Evolutionary conservation across 805 yeast genomes (phyloP), one percentile per base, ranked within the genome.

Genomic region (Kluyveromyces lactis): DNA sequence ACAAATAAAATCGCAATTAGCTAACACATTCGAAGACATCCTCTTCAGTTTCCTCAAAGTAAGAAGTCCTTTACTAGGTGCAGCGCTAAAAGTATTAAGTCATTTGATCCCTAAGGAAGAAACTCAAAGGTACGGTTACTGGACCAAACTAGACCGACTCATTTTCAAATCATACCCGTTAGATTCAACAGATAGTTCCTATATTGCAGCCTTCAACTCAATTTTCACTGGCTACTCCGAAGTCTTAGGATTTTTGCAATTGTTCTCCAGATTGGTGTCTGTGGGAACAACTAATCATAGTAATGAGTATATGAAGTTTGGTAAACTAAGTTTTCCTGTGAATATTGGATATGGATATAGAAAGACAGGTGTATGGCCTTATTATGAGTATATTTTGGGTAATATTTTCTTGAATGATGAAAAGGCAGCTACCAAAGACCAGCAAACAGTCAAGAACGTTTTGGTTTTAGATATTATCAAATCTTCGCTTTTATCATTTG

Each of bases 71-170:
- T 50, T 75, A 17, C 58, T 64, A 18, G 85, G 84, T 1, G 62
- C 81, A 2, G 65, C 73, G 3, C 62, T 89, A 26, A 66, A 69
- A 31, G 77, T 80, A 0, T 56, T 87, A 31, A 60, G 75, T 13
- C 66, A 79, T 1, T 67, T 86, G 33, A 78, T 79, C 4, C 70
- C 72, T 12, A 62, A 63, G n/a, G 56, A 65, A 5, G 51, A 55
- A 21, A 56, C 51, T 2, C 63, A 71, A 19, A 71, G 79, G 46
- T 53, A 60, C 18, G 65, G 63, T 31, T 67, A 84, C 12, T 87
- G 95, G 95, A 60, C 60, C n/a, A 60, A 71, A 5, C 44, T 86
- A 6, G 95, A 87, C 50, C 57, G 67, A 3, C 81, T 94, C 83
- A 62, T 85, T 5, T 81, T 79, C 47, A 62, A 61, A 31, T 57